Evolutionary conservation across 1,284 basidiomycete genomes (phyloP), one percentile per base, ranked within the genome.

Genomic region (Puccinia horiana): DNA sequence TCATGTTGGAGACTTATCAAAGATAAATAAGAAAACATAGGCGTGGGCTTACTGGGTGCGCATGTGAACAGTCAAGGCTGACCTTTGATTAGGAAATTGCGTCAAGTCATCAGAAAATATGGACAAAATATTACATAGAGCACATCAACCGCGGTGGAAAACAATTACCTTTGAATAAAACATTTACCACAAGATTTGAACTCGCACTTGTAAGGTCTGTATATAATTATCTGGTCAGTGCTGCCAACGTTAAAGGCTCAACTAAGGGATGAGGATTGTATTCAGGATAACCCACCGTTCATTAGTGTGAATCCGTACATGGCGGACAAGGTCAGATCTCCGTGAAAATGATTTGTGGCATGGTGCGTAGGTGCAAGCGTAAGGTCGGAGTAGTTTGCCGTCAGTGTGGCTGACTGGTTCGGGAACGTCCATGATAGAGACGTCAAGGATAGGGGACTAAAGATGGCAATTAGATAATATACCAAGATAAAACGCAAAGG

Each of bases 281-380:
- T 23, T 52, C 26, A 40, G 37, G 49, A 70, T 56, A 49, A 82
- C 81, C 61, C 75, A 85, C 85, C 84, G 79, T 73, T 87, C 86
- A 80, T 86, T 86, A 18, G 84, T 85, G 76, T 89, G 89, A 72
- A 89, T 89, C 11, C 88, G 84, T 52, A 87, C 86, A 83, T 89
- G 88, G 47, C 89, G 85, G 8, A 88, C 86, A 47, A 89, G 86
- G 83, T 90, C 89, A 61, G 87, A 88, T 81, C 88, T 88, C 35
- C 89, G 85, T 0, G 88, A 87, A 83, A 90, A 90, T 11, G 88
- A 86, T 84, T 89, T 89, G 83, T 87, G 85, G 83, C 89, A 89
- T 20, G 84, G 82, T 0, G 83, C 82, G 37, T 85, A 86, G 58
- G 86, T 86, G 84, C 88, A 89, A 54, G 86, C 85, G 82, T 86